Evolutionary conservation across 208 protist genomes (phyloP), one percentile per base, ranked within the genome.

Genomic region (Trypanosoma mega): DNA sequence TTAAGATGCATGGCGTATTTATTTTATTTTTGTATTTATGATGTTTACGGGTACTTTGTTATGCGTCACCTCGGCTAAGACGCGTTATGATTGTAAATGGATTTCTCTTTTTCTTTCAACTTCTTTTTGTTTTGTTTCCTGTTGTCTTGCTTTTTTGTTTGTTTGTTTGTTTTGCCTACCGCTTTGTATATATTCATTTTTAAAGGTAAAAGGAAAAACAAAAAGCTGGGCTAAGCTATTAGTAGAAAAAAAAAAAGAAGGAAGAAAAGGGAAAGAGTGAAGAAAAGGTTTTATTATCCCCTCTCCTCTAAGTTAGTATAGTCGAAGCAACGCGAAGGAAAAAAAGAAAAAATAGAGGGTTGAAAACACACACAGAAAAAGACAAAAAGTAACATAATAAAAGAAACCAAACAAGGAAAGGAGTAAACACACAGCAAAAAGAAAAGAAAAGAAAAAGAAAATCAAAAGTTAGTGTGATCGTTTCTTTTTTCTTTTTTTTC

Each of bases 381-480:
- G n/a, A n/a, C n/a, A n/a, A n/a, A n/a, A n/a, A n/a, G n/a, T n/a
- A n/a, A n/a, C n/a, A n/a, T n/a, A n/a, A n/a, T n/a, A n/a, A n/a
- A n/a, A n/a, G n/a, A n/a, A n/a, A n/a, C n/a, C n/a, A n/a, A n/a
- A n/a, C n/a, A n/a, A n/a, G n/a, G n/a, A n/a, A n/a, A n/a, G n/a
- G n/a, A n/a, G n/a, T n/a, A n/a, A n/a, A n/a, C n/a, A n/a, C 8
- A 44, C 20, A 31, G 24, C 23, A 61, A 63, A 14, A 9, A 37
- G 41, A 67, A 20, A 26, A 31, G 43, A 61, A 59, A 53, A 34
- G 47, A 63, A 47, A 63, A 59, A 16, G 57, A 43, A 53, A 47
- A n/a, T n/a, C n/a, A 24, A 8, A n/a, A 9, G 26, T 7, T 5
- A 63, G 30, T 12, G 36, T 14, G 11, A 31, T 12, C 9, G 14